A percentile compares a stretch with the other conserved stretches of the same genome.
Evolutionary conservation across 2,329 filamentous ascomycete genomes (phyloP).

Genomic region (Cordyceps fumosorosea): DNA sequence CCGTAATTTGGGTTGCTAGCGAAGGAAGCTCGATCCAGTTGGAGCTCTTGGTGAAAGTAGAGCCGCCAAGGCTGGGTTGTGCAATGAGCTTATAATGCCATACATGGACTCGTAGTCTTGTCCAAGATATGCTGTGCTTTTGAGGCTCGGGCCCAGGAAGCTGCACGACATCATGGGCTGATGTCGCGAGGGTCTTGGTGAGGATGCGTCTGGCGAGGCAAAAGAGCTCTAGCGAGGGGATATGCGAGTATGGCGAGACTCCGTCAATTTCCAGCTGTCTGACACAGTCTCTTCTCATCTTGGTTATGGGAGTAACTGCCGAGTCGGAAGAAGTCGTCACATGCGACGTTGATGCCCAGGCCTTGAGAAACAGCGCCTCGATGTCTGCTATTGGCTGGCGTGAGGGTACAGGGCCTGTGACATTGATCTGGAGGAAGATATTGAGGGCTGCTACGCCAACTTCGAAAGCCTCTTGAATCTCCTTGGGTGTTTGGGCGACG

Average conservation of each 20-base stretch:
- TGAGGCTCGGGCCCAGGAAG: slow-evolving; percentile 28
- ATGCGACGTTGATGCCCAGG: slow-evolving; percentile 23
- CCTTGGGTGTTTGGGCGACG: not conserved
- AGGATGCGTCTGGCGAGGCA: slow-evolving; percentile 58
- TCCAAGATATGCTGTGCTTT: slow-evolving; percentile 47
- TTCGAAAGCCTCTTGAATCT: slow-evolving; percentile 18
- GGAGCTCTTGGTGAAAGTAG: slow-evolving; percentile 48
- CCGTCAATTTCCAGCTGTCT: slow-evolving; percentile 71
- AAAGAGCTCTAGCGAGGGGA: slow-evolving; percentile 78
- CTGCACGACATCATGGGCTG: slow-evolving; percentile 20
- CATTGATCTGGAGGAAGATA: slow-evolving; percentile 68
- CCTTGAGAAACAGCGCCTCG: slow-evolving; percentile 33
- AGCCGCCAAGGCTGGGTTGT: slow-evolving; percentile 49
- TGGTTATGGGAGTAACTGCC: slow-evolving; percentile 24
- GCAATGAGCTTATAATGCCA: slow-evolving; percentile 58
- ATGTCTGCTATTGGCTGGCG: slow-evolving; percentile 20
- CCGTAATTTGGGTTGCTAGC: slow-evolving; percentile 44
- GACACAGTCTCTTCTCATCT: slow-evolving; percentile 54
- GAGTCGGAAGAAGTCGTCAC: not conserved
- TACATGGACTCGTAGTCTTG: slow-evolving; percentile 64
- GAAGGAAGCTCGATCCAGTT: slow-evolving; percentile 55
- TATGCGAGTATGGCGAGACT: slow-evolving; percentile 76
- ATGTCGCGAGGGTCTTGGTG: slow-evolving; percentile 20
- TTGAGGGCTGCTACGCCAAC: slow-evolving; percentile 26
- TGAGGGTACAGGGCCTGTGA: slow-evolving; percentile 75